Conservation (phyloP, 2,329 filamentous ascomycete species). For the Colletotrichum neosansevieriae region DNA sequence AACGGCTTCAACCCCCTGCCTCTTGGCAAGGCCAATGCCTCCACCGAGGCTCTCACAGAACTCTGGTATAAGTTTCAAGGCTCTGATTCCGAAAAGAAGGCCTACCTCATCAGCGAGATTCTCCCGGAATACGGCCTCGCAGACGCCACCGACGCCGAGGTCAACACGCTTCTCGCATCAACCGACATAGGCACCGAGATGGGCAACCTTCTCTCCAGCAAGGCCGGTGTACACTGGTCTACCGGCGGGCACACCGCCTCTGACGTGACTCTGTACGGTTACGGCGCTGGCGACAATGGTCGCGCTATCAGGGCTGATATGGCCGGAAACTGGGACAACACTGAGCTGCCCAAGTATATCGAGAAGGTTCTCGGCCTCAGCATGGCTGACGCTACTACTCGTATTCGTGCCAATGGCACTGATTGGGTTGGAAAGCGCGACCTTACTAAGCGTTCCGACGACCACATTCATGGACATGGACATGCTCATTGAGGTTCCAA, state of each 20-base stretch:
- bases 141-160: constrained; percentile 46
- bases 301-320: constrained; percentile 40
- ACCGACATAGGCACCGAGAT: constrained; percentile 46
- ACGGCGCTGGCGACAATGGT: constrained; percentile 43
- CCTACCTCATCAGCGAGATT: constrained; percentile 46
- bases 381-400: constrained; percentile 42
- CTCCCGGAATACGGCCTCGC: constrained; percentile 49
- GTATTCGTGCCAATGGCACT: constrained; percentile 42
- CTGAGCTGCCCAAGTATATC: constrained; percentile 44
- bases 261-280: constrained; percentile 53
- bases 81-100: constrained; percentile 48
- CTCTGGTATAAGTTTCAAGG: constrained; percentile 46
- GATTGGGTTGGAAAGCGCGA: constrained; percentile 44
- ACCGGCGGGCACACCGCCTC: constrained; percentile 43
- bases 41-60: constrained; percentile 47
- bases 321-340: constrained; percentile 46
- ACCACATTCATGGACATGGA: constrained; percentile 29
- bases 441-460: constrained; percentile 27
- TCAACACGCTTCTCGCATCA: constrained; percentile 46
- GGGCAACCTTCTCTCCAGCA: constrained; percentile 45
- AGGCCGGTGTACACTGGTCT: constrained; percentile 45
- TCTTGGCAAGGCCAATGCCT: constrained; percentile 47
- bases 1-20: constrained; percentile 52
- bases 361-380: constrained; percentile 43
- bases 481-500: constrained; percentile 20